Evolutionary conservation across 148 eudicot species (phyloP), one percentile per base, ranked within the genome.

Genomic region (Pouteria glomerata): DNA sequence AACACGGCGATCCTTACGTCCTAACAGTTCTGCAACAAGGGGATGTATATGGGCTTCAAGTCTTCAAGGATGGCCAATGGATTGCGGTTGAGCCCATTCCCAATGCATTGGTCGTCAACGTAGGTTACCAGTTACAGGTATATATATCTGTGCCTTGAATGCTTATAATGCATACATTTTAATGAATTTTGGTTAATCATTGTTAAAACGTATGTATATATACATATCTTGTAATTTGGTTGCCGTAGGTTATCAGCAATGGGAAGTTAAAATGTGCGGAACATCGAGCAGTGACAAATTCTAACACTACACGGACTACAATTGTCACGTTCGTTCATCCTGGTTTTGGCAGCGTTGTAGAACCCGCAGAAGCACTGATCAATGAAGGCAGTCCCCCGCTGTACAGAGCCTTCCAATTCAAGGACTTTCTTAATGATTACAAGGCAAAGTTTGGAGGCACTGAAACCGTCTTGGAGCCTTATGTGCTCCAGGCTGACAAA

Each of bases 91-190:
- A 83, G 58, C 78, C 85, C 18, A 57, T 84, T 71, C 86, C 89
- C 14, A 75, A 75, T 78, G 84, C 91, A 31, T 74, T 90, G 41
- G 82, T 84, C 15, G 85, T 90, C 52, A 85, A 82, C 53, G 70
- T 86, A 23, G 91, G 91, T 42, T 73, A 77, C 53, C 85, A 76
- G 37, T 71, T 88, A 41, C 79, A 86, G 89, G 96, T 90, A 77
- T 21, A 62, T 66, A 53, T 66, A 61, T 71, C 73, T 68, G 58
- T 78, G n/a, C n/a, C n/a, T n/a, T n/a, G n/a, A n/a, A n/a, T n/a
- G n/a, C n/a, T n/a, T n/a, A n/a, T n/a, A n/a, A n/a, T n/a, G n/a
- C n/a, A n/a, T n/a, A n/a, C n/a, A n/a, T n/a, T n/a, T n/a, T n/a
- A n/a, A n/a, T n/a, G n/a, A n/a, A n/a, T n/a, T n/a, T n/a, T n/a